A percentile compares a stretch with the other conserved stretches of the same genome.
Conservation (phyloP, 371 early-diverging fungal species). For the Mortierella sp. region DNA sequence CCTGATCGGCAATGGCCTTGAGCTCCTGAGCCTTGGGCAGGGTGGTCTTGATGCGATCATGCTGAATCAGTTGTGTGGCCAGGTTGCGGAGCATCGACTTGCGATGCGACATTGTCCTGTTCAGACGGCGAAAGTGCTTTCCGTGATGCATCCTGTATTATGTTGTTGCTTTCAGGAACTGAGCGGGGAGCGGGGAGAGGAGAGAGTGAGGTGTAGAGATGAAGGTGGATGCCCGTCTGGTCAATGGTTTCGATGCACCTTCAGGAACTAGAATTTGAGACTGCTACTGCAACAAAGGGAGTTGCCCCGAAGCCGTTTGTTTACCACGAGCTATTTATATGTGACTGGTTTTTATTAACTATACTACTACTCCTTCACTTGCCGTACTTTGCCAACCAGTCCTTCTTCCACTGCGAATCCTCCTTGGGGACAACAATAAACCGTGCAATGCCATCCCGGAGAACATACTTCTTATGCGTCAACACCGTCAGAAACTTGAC, state of each 20-base stretch:
- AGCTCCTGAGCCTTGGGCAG: slow-evolving; percentile 95
- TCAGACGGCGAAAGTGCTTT: slow-evolving; percentile 77
- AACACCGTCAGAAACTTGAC: slow-evolving; percentile 55
- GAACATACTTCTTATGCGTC: slow-evolving; percentile 44
- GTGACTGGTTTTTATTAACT: slow-evolving; percentile 9
- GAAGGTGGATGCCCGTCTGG: not conserved
- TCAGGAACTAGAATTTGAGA: not conserved
- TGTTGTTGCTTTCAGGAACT: not conserved
- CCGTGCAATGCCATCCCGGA: slow-evolving; percentile 50
- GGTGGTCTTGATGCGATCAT: slow-evolving; percentile 95
- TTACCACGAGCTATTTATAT: not conserved
- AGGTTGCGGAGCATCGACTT: slow-evolving; percentile 88
- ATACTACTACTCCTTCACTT: slow-evolving; percentile 18
- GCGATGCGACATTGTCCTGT: slow-evolving; percentile 82
- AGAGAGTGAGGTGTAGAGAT: not conserved
- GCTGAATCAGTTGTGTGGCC: slow-evolving; percentile 87
- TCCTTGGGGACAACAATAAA: slow-evolving; percentile 56
- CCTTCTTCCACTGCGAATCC: slow-evolving; percentile 57
- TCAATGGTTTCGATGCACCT: not conserved
- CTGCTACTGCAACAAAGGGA: not conserved
- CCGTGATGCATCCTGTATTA: slow-evolving; percentile 74
- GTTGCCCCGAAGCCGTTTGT: slow-evolving; percentile 7
- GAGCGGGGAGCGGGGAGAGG: not conserved
- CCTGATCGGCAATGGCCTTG: slow-evolving; percentile 87
- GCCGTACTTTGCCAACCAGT: slow-evolving; percentile 56